These are phyloP conservation scores for Colletotrichum eremochloae DNA, from an alignment of 2,329 filamentous ascomycete species.

Conservation along the genomic window DNA sequence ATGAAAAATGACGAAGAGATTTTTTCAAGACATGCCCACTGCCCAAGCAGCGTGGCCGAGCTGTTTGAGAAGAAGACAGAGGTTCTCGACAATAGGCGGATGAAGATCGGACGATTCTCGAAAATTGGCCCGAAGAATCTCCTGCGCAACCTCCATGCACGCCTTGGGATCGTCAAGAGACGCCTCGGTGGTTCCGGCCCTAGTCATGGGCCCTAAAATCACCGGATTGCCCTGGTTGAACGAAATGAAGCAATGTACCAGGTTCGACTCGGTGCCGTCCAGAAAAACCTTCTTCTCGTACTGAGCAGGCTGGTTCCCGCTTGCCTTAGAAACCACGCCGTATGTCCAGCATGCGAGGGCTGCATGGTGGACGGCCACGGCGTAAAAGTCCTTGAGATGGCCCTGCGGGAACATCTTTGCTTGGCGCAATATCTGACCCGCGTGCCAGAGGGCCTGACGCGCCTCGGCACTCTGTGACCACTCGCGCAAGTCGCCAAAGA, in stretches of 20 bases:
- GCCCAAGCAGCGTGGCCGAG: constrained; percentile 65
- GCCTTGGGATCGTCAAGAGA: constrained; percentile 68
- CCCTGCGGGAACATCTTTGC: constrained; percentile 67
- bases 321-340: constrained; percentile 66
- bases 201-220: constrained; percentile 55
- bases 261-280: constrained; percentile 67
- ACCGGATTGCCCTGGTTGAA: constrained; percentile 68
- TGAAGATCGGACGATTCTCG: constrained; percentile 55
- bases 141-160: constrained; percentile 70
- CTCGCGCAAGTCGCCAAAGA: constrained; percentile 69
- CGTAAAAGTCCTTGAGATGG: constrained; percentile 74
- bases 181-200: constrained; percentile 51
- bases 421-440: constrained; percentile 74
- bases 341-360: constrained; percentile 78
- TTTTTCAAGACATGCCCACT: constrained; percentile 49
- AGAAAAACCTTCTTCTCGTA: constrained; percentile 62
- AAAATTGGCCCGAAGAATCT: constrained; percentile 69
- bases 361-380: constrained; percentile 77
- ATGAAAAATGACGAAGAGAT: neutral
- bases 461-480: constrained; percentile 70
- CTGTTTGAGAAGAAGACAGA: constrained; percentile 73
- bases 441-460: constrained; percentile 74
- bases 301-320: constrained; percentile 46
- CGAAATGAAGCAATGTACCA: constrained; percentile 68
- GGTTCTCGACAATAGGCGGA: constrained; percentile 76